Evolutionary conservation across 345 rosid genomes (phyloP).

Genomic region (Linum trigynum): DNA sequence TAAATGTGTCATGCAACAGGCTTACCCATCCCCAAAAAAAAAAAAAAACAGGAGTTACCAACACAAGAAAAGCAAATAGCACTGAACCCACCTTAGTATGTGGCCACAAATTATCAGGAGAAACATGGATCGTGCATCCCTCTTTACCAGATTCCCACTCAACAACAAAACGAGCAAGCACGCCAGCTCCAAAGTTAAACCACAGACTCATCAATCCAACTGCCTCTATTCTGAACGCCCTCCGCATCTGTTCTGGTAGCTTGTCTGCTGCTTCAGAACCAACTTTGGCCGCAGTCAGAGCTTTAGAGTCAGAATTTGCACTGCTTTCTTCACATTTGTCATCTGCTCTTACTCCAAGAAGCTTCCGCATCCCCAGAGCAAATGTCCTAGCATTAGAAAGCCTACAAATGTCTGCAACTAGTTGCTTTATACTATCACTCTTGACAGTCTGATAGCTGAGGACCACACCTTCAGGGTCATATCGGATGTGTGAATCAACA

Average conservation of each 20-base stretch:
- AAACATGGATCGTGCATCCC: constrained; percentile 99
- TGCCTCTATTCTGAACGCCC: constrained; percentile 87
- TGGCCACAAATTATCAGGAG: constrained; percentile 99
- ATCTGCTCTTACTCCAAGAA: constrained; percentile 85
- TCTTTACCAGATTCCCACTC: constrained; percentile 98
- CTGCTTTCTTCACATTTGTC: constrained; percentile 59
- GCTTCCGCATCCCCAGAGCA: constrained; percentile 83
- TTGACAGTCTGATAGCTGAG: constrained; percentile 89
- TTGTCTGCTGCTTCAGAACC: constrained; percentile 62
- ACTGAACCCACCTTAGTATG: constrained; percentile 60
- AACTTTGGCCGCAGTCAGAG: constrained; percentile 46
- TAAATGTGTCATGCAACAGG: neutral
- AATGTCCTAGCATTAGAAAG: constrained; percentile 94
- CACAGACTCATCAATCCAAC: constrained; percentile 92
- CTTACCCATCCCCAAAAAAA: neutral
- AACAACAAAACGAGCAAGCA: constrained; percentile 91
- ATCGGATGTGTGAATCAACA: constrained; percentile 84
- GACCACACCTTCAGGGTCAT: constrained; percentile 95
- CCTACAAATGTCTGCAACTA: constrained; percentile 87
- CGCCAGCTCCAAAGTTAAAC: constrained; percentile 91
- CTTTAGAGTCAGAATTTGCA: constrained; percentile 41
- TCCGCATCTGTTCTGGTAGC: constrained; percentile 72
- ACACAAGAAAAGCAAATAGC: neutral
- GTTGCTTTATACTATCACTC: constrained; percentile 77
- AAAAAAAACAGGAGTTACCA: neutral